Evolutionary conservation across 768 basidiomycete species (phyloP), one percentile per base, ranked within the genome.

Genomic region (Tubosaeta brunneosetosa): DNA sequence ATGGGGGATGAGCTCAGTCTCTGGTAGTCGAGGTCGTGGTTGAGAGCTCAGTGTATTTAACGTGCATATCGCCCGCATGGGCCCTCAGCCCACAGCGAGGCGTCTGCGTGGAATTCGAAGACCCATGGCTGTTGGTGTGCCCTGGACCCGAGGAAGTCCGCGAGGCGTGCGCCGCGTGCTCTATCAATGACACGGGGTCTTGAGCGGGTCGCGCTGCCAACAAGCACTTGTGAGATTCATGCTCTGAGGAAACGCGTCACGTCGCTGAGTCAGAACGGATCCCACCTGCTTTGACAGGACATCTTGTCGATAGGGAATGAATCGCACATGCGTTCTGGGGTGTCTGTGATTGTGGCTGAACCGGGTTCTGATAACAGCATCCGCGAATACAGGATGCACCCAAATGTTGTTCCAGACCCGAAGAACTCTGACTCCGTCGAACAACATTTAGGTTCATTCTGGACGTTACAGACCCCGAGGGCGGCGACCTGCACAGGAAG

Each of bases 251-350:
- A 22, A 11, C 48, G 33, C 26, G 31, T 36, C 7, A 38, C 4
- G 17, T 44, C 49, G 55, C 51, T 53, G 59, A 44, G 43, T 40
- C 42, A 25, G 19, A 60, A 13, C 49, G 51, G 43, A 50, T 52
- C 32, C n/a, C 9, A 38, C 26, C 14, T 9, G 6, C 38, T 17
- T 41, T 4, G 48, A 42, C 22, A 22, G 22, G 9, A 29, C 29
- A 6, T 10, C 26, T 25, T 11, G 14, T 33, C 27, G 46, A 25
- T 11, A 29, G 22, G 34, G 3, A 33, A 43, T 29, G 26, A 34
- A 44, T 43, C 26, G 31, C 13, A 16, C 13, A 33, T 16, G 8
- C 16, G 9, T 46, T 43, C 22, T 22, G 22, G 22, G 22, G 22
- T 22, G 22, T 22, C 22, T 22, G 44, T 38, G 32, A 49, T 40